A percentile compares a stretch with the other conserved stretches of the same genome.
These are phyloP conservation scores for Galium porrigens DNA, from an alignment of 305 asterid species.

Conservation along the genomic window DNA sequence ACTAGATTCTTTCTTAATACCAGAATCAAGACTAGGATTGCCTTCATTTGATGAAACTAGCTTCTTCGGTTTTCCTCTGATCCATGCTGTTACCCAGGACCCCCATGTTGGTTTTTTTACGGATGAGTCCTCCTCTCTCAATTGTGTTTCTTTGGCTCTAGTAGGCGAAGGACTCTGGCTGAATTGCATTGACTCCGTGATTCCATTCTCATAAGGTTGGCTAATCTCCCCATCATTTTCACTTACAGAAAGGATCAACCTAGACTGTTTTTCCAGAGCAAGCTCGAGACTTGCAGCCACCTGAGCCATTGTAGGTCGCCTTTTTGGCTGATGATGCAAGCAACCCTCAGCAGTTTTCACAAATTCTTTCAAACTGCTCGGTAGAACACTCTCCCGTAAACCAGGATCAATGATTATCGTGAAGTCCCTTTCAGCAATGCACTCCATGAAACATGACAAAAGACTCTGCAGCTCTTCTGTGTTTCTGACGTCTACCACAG, in stretches of 20 bases:
- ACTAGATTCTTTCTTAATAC: neutral
- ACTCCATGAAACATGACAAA: constrained; percentile 20
- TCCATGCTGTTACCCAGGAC: constrained; percentile 4
- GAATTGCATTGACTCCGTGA: neutral
- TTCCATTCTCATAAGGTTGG: neutral
- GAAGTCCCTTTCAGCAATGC: constrained; percentile 20
- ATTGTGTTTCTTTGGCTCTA: neutral
- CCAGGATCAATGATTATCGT: constrained; percentile 21
- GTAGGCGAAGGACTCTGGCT: neutral
- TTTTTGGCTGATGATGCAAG: constrained; percentile 34
- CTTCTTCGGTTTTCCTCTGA: neutral
- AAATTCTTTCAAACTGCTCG: constrained; percentile 23
- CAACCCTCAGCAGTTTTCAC: constrained; percentile 32
- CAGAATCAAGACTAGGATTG: neutral
- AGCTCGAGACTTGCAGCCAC: constrained; percentile 40
- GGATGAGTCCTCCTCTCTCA: neutral
- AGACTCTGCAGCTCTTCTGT: constrained; percentile 18
- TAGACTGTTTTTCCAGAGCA: constrained; percentile 22
- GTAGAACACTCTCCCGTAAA: constrained; percentile 19
- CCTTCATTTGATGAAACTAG: constrained; percentile 14
- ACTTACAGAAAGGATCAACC: neutral
- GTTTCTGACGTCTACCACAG: constrained; percentile 22
- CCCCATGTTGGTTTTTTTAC: neutral
- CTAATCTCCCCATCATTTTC: neutral
- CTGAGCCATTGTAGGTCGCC: constrained; percentile 50